Conservation (phyloP, 768 basidiomycete species). For the Candolleomyces aberdarensis region DNA sequence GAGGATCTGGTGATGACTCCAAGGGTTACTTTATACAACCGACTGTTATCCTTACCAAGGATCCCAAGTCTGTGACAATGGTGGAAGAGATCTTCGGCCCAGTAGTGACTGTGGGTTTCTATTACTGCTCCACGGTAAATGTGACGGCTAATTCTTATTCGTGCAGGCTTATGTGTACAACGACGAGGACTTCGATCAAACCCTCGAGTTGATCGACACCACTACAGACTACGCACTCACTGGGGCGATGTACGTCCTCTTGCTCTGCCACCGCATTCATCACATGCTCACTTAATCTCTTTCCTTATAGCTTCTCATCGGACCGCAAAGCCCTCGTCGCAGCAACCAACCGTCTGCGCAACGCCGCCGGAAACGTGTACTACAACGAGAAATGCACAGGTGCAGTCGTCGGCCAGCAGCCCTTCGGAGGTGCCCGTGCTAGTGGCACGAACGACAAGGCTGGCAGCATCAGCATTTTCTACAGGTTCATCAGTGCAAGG, state of each 20-base stretch:
- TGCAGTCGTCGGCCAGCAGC: conserved; percentile 97
- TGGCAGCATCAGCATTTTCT: conserved; percentile 67
- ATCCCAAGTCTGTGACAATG: conserved; percentile 87
- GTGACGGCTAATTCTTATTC: background rate
- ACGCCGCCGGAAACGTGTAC: conserved; percentile 95
- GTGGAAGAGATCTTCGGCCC: conserved; percentile 97
- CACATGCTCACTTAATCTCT: conserved; percentile 3
- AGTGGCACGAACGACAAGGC: conserved; percentile 99
- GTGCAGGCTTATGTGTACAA: conserved; percentile 83
- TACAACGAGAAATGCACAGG: conserved; percentile 99
- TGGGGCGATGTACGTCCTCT: conserved; percentile 76
- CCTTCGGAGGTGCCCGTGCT: conserved; percentile 91
- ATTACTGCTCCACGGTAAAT: too few relatives aligned
- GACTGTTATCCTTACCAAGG: conserved; percentile 89
- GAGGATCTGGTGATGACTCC: conserved; percentile 87
- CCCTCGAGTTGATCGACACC: conserved; percentile 79
- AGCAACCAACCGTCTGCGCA: conserved; percentile 80
- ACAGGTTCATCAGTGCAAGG: conserved; percentile 81
- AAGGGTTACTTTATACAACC: conserved; percentile 94
- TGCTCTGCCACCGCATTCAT: background rate
- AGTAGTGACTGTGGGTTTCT: conserved; percentile 71
- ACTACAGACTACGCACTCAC: conserved; percentile 90
- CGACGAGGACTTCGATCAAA: conserved; percentile 83
- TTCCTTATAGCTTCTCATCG: conserved; percentile 63
- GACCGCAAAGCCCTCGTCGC: conserved; percentile 78